Evolutionary conservation across 176 grass and related monocot genomes (phyloP).

Genomic region (Dendrocalamus sinicus): DNA sequence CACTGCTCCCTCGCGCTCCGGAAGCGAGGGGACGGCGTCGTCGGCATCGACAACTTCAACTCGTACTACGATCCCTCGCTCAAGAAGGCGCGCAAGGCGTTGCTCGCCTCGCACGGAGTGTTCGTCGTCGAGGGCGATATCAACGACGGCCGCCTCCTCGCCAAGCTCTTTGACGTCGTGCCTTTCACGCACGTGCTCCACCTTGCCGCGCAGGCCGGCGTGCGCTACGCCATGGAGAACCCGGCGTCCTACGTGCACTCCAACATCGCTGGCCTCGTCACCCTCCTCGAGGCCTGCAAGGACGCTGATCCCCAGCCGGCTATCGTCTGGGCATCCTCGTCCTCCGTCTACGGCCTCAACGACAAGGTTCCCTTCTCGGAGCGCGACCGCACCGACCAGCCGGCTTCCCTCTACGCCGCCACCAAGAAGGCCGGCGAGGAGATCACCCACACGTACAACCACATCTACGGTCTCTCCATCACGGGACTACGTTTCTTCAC

Average conservation of each 20-base stretch:
- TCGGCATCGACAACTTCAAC: constrained; percentile 95
- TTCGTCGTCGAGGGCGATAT: constrained; percentile 89
- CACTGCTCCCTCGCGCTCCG: constrained; percentile 79
- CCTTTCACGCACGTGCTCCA: constrained; percentile 88
- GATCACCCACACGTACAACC: constrained; percentile 93
- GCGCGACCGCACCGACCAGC: constrained; percentile 68
- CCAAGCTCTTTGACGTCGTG: constrained; percentile 76
- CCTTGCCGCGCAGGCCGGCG: constrained; percentile 87
- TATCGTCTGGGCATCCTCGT: constrained; percentile 84
- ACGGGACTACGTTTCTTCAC: constrained; percentile 91
- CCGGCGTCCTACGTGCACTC: constrained; percentile 78
- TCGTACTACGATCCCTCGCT: constrained; percentile 84
- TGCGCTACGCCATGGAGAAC: constrained; percentile 92
- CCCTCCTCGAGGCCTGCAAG: constrained; percentile 83
- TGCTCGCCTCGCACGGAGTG: constrained; percentile 66
- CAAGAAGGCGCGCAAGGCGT: constrained; percentile 70
- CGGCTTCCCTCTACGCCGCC: constrained; percentile 86
- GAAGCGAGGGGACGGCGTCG: constrained; percentile 76
- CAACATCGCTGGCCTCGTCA: constrained; percentile 88
- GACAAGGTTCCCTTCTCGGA: constrained; percentile 90
- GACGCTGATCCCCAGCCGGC: constrained; percentile 80
- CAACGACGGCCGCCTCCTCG: constrained; percentile 77
- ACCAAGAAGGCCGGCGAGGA: constrained; percentile 99
- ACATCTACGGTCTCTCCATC: constrained; percentile 89
- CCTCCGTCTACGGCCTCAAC: constrained; percentile 94